Evolutionary conservation across 225 moss, liverwort and hornwort species (phyloP).

Genomic region (Marchantia polymorpha): DNA sequence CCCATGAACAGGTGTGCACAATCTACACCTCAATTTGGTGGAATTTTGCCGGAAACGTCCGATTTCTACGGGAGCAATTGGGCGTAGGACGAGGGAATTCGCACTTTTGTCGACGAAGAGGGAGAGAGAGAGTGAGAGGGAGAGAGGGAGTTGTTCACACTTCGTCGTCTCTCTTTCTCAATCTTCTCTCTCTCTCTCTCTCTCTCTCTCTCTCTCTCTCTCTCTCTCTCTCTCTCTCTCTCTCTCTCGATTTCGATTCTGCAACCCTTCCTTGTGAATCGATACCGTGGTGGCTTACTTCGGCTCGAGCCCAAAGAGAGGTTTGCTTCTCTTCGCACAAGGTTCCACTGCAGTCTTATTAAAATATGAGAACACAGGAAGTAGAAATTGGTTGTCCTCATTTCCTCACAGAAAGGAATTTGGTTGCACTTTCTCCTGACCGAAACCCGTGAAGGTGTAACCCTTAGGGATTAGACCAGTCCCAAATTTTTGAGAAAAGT

Average conservation of each 20-base stretch:
- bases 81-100: not conserved
- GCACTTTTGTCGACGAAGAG: not conserved
- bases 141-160: not conserved
- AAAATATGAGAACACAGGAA: too few species aligned
- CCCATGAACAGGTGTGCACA: conserved; percentile 27
- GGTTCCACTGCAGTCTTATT: too few species aligned
- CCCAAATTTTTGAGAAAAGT: too few species aligned
- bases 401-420: too few species aligned
- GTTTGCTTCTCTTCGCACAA: not conserved
- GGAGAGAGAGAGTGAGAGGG: not conserved
- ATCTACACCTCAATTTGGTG: conserved; percentile 7
- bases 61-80: not conserved
- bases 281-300: not conserved
- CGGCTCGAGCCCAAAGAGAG: not conserved
- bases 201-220: not conserved
- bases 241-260: not conserved
- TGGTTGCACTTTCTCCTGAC: too few species aligned
- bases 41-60: not conserved
- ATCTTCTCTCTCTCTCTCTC: not conserved
- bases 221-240: not conserved
- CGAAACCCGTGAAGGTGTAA: too few species aligned
- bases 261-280: not conserved
- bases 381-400: too few species aligned
- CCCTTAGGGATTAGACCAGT: too few species aligned
- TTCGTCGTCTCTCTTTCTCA: too few species aligned